Evolutionary conservation across 768 basidiomycete species (phyloP), one percentile per base, ranked within the genome.

Genomic region (Tubosaeta brunneosetosa): DNA sequence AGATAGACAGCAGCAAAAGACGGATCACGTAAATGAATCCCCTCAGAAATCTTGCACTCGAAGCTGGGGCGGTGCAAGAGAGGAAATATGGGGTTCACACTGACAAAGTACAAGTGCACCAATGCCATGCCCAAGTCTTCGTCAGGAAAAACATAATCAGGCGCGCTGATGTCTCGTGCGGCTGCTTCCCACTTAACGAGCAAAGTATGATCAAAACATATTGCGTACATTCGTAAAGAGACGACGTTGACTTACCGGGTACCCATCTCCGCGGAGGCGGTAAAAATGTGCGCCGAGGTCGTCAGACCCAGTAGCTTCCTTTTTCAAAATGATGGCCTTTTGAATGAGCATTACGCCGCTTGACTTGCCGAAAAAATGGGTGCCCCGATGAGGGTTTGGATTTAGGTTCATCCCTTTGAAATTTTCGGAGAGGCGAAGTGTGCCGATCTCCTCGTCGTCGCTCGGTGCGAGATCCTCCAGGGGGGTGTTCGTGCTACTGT

Each of bases 1-100:
- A 92, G 72, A 25, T 89, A 77, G 0, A 80, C 77, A 1, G 77
- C 67, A 0, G 75, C 80, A 61, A 93, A 91, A 0, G 71, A 61
- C 1, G 73, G 49, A 50, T 88, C 74, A 1, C 59, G 66, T 16
- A 74, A 63, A 59, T 89, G 82, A 2, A 82, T 59, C 0, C 77
- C 77, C 4, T 78, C 74, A 1, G 57, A 59, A 22, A 85, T 58
- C 16, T 73, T 70, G 22, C 72, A 70, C 36, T 84, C 76, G 57
- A 94, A 91, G 5, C 80, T 80, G 0, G 82, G 83, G 4, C 83
- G 78, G 59, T 93, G 91, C 5, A 95, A 73, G 4, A 94, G 73
- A 1, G 91, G 89, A 0, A 79, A 60, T 49, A 77, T 72, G n/a
- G 75, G 53, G 60, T 91, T 87, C 52, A 76, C 50, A 32, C 77